phyloP scores from a whole-genome alignment of 2,329 filamentous ascomycete species.

The Lachnellula cervina region DNA sequence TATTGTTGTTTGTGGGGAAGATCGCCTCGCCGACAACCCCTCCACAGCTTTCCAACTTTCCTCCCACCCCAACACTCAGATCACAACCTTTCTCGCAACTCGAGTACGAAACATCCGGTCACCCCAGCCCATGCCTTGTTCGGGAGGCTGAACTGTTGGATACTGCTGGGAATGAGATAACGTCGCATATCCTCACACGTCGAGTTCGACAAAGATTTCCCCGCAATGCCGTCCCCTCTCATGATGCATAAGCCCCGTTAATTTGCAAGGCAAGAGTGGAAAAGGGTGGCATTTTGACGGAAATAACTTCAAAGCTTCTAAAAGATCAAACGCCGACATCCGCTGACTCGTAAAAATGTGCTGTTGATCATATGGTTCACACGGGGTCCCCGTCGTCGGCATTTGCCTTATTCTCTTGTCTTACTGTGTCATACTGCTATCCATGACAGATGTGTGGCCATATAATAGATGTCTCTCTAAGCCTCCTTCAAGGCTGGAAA shows the following conservation, averaged over 20 bases:
- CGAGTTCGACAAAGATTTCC: neutral
- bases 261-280: neutral
- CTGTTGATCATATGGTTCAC: too few relatives aligned
- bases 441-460: neutral
- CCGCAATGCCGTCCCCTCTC: neutral
- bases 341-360: neutral
- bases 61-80: too few relatives aligned
- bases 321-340: neutral
- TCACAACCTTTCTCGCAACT: too few relatives aligned
- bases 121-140: too few relatives aligned
- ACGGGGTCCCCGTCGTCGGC: too few relatives aligned
- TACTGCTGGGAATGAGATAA: neutral
- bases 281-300: neutral
- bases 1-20: too few relatives aligned
- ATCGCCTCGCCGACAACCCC: too few relatives aligned
- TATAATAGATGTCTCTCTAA: neutral
- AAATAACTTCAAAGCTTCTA: neutral
- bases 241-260: neutral
- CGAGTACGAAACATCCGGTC: too few relatives aligned
- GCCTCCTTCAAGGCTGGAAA: too few relatives aligned
- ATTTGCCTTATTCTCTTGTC: neutral
- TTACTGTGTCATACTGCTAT: neutral
- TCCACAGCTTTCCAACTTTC: too few relatives aligned
- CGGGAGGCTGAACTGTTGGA: too few relatives aligned
- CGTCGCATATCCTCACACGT: neutral